Conservation (phyloP, 2,329 filamentous ascomycete genomes). For the Colletotrichum costaricense region DNA sequence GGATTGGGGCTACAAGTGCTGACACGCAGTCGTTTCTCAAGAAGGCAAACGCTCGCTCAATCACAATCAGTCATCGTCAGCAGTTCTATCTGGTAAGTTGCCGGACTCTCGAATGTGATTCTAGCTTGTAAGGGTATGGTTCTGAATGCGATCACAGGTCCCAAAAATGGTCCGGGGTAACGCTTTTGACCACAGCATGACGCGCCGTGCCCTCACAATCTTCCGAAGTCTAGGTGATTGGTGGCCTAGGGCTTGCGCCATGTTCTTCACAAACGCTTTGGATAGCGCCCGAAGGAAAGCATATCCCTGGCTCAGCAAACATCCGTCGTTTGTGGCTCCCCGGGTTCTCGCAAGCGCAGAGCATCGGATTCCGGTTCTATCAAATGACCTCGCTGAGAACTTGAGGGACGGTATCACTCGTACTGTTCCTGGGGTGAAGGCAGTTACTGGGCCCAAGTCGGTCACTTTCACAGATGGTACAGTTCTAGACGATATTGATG, state of each 20-base stretch:
- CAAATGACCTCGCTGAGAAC: constrained; percentile 42
- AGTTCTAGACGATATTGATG: constrained; percentile 46
- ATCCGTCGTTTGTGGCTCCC: constrained; percentile 20
- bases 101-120: background rate
- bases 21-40: constrained; percentile 57
- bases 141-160: background rate
- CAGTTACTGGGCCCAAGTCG: constrained; percentile 43
- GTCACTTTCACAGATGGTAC: constrained; percentile 44
- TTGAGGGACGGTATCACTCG: constrained; percentile 42
- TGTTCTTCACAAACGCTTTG: constrained; percentile 6
- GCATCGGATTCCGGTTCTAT: constrained; percentile 43
- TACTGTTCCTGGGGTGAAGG: constrained; percentile 42
- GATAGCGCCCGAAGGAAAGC: constrained; percentile 7
- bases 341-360: constrained; percentile 23
- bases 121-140: background rate
- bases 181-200: constrained; percentile 28
- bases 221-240: constrained; percentile 16
- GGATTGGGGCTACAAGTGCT: constrained; percentile 81
- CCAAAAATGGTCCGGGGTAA: constrained; percentile 20
- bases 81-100: constrained; percentile 22
- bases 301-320: constrained; percentile 24
- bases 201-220: background rate
- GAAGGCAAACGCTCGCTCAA: constrained; percentile 20
- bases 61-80: constrained; percentile 32
- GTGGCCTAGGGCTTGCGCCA: background rate